These are phyloP conservation scores for Triangularia setosa DNA, from an alignment of 2,329 filamentous ascomycete species.

Conservation along the genomic window DNA sequence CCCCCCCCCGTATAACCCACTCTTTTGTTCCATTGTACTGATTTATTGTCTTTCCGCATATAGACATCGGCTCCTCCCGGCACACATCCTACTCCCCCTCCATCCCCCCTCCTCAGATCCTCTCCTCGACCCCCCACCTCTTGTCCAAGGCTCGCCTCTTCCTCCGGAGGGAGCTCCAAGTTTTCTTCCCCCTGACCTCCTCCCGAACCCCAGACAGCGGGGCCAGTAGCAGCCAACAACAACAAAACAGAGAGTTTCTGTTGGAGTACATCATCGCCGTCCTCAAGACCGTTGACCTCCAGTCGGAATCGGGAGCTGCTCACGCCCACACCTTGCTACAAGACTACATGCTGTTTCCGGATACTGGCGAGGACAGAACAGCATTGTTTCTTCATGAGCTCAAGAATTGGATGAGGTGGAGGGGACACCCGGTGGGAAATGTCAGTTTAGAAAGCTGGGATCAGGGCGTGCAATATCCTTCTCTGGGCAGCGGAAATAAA, in stretches of 20 bases:
- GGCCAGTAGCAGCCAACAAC: conserved; percentile 14
- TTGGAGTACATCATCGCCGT: conserved; percentile 84
- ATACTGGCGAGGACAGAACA: neutral
- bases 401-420: conserved; percentile 76
- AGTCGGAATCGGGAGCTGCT: conserved; percentile 74
- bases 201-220: conserved; percentile 22
- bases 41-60: no score
- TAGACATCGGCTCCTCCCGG: conserved; percentile 71
- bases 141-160: conserved; percentile 75
- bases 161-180: conserved; percentile 77
- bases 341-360: conserved; percentile 58
- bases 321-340: conserved; percentile 68
- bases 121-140: conserved; percentile 62
- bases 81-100: conserved; percentile 62
- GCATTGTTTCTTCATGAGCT: conserved; percentile 75
- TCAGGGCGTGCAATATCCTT: conserved; percentile 65
- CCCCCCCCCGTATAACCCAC: neutral
- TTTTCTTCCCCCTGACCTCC: conserved; percentile 66
- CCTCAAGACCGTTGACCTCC: conserved; percentile 76
- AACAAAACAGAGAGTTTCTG: conserved; percentile 74
- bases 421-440: conserved; percentile 43
- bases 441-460: conserved; percentile 74
- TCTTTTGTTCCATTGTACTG: neutral
- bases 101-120: conserved; percentile 59
- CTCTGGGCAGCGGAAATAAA: neutral